Conservation (phyloP, 495 filamentous ascomycete genomes). For the Apodospora peruviana region DNA sequence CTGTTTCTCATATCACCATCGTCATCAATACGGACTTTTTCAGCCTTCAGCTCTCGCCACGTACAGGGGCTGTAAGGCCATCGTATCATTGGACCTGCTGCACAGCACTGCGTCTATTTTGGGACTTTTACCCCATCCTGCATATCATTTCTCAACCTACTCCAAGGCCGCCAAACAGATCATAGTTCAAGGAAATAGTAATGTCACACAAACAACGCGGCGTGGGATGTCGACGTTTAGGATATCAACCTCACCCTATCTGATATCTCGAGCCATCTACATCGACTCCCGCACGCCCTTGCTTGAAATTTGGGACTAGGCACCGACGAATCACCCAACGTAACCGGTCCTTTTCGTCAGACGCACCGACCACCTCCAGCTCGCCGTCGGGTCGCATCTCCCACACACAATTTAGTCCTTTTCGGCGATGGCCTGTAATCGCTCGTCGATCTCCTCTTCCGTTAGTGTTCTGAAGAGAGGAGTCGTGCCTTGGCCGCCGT, state of each 20-base stretch:
- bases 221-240: slow-evolving; percentile 11
- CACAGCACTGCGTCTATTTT: slow-evolving; percentile 10
- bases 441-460: slow-evolving; percentile 96
- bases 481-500: slow-evolving; percentile 75
- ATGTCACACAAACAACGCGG: slow-evolving; percentile 19
- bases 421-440: slow-evolving; percentile 94
- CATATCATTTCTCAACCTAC: no score
- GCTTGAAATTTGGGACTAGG: slow-evolving; percentile 8
- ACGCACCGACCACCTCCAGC: slow-evolving; percentile 14
- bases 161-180: no score
- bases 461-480: slow-evolving; percentile 80
- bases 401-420: slow-evolving; percentile 70
- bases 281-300: slow-evolving; percentile 4
- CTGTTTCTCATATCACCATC: no score
- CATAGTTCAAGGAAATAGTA: slow-evolving; percentile 9
- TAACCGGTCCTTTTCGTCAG: slow-evolving; percentile 2
- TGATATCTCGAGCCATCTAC: not conserved
- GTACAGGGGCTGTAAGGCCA: slow-evolving; percentile 9
- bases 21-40: slow-evolving; percentile 2
- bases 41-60: slow-evolving; percentile 30
- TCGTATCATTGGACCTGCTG: not conserved
- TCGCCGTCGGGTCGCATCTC: slow-evolving; percentile 9
- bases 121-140: slow-evolving; percentile 11
- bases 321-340: slow-evolving; percentile 7
- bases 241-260: slow-evolving; percentile 16